A percentile compares a stretch with the other conserved stretches of the same genome.
These are phyloP conservation scores for Botryosphaeria agaves DNA, from an alignment of 2,329 filamentous ascomycete genomes.

Conservation along the genomic window DNA sequence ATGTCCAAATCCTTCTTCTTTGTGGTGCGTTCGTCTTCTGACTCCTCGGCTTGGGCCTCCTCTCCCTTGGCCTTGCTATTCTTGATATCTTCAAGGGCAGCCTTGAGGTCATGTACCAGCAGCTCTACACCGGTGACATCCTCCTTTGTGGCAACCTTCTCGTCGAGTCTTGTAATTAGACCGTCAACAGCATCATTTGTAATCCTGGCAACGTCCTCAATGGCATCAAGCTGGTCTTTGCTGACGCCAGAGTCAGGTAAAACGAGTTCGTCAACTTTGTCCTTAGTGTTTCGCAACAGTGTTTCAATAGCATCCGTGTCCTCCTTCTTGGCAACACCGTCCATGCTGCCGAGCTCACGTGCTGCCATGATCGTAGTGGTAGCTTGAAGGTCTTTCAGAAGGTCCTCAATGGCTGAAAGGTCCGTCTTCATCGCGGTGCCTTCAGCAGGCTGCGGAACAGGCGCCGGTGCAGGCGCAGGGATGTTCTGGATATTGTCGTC, in stretches of 20 bases:
- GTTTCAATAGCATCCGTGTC: conserved; percentile 86
- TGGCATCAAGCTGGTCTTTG: conserved; percentile 39
- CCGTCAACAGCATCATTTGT: conserved; percentile 56
- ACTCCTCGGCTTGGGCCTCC: conserved; percentile 29
- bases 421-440: conserved; percentile 33
- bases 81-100: conserved; percentile 52
- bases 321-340: conserved; percentile 52
- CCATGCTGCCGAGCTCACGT: conserved; percentile 17
- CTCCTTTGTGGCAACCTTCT: conserved; percentile 54
- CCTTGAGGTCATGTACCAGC: conserved; percentile 61
- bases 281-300: conserved; percentile 76
- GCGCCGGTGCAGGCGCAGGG: conserved; percentile 20
- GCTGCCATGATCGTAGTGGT: conserved; percentile 35
- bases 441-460: background rate
- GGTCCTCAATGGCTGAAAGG: conserved; percentile 25
- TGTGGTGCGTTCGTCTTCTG: conserved; percentile 36
- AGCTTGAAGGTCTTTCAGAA: conserved; percentile 39
- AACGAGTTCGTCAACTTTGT: conserved; percentile 64
- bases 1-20: conserved; percentile 69
- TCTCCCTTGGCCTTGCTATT: conserved; percentile 11
- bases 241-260: conserved; percentile 48
- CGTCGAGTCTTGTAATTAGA: conserved; percentile 48
- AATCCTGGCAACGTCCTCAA: conserved; percentile 55
- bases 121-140: conserved; percentile 63
- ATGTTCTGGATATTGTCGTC: conserved; percentile 35